phyloP scores from a whole-genome alignment of 164 flowering plant genomes.

The Vitis riparia region DNA sequence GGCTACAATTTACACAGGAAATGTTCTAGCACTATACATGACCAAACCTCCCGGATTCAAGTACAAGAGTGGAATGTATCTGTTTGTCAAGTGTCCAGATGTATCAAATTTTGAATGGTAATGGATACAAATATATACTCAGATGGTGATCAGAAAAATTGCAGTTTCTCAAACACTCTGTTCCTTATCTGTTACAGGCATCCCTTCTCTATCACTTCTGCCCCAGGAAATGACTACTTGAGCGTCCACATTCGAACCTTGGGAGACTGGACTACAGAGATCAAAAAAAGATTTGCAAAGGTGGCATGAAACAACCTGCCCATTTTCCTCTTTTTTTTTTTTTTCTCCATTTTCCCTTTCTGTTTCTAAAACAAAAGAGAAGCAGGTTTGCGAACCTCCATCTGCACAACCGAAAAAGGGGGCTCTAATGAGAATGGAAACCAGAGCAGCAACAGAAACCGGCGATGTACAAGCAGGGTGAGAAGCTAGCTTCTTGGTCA shows the following conservation, averaged over 20 bases:
- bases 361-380: not conserved
- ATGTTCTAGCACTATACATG: conserved; percentile 82
- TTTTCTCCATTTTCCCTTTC: not conserved
- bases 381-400: conserved; percentile 1
- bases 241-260: conserved; percentile 82
- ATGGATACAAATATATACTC: not conserved
- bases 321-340: not conserved
- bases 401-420: not conserved
- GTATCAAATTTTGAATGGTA: conserved; percentile 89
- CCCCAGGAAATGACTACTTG: conserved; percentile 86
- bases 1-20: conserved; percentile 81
- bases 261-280: conserved; percentile 93
- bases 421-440: conserved; percentile 52
- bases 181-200: conserved; percentile 53
- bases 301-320: conserved; percentile 25
- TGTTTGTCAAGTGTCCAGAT: conserved; percentile 86
- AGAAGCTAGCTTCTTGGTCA: conserved; percentile 14
- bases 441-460: conserved; percentile 37
- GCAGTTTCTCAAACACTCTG: not conserved
- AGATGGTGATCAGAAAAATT: not conserved
- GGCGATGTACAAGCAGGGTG: conserved; percentile 36
- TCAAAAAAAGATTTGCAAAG: conserved; percentile 55
- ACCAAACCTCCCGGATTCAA: conserved; percentile 84
- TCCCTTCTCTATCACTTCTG: conserved; percentile 95
- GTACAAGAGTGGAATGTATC: conserved; percentile 95